phyloP scores from a whole-genome alignment of 2,329 filamentous ascomycete species.

The Diaporthe sp. region DNA sequence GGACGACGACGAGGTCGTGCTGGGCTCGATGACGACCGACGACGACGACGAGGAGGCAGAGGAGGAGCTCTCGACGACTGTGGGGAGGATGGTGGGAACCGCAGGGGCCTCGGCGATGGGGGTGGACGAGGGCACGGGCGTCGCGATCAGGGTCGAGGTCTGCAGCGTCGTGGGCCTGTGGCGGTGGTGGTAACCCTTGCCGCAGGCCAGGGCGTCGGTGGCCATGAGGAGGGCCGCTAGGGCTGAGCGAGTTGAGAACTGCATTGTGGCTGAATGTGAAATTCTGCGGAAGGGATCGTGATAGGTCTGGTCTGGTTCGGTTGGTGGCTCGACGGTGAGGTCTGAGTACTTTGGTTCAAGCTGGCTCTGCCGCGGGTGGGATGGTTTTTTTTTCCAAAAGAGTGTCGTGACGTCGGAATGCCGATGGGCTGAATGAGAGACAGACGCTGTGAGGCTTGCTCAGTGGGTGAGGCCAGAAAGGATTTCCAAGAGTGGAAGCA shows the following conservation, averaged over 20 bases:
- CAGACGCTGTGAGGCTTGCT: constrained; percentile 36
- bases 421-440: constrained; percentile 36
- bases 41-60: background rate
- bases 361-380: constrained; percentile 35
- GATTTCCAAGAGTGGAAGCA: background rate
- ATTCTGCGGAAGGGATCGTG: constrained; percentile 15
- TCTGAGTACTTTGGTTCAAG: constrained; percentile 10
- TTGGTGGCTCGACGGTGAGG: constrained; percentile 17
- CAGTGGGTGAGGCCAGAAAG: constrained; percentile 29
- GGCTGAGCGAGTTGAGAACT: constrained; percentile 38
- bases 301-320: background rate
- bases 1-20: constrained; percentile 24
- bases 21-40: constrained; percentile 5
- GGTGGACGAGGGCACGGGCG: background rate
- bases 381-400: constrained; percentile 30
- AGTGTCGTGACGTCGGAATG: constrained; percentile 36
- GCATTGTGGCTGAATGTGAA: constrained; percentile 32
- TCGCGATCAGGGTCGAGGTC: constrained; percentile 12
- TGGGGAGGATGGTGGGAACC: constrained; percentile 18
- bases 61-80: constrained; percentile 13
- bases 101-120: constrained; percentile 7
- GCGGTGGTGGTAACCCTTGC: constrained; percentile 5
- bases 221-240: constrained; percentile 40
- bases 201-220: constrained; percentile 23
- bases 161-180: background rate